Base-by-base conservation (phyloP, 2,329 filamentous ascomycete species). In the Pseudogymnoascus sp. region DNA sequence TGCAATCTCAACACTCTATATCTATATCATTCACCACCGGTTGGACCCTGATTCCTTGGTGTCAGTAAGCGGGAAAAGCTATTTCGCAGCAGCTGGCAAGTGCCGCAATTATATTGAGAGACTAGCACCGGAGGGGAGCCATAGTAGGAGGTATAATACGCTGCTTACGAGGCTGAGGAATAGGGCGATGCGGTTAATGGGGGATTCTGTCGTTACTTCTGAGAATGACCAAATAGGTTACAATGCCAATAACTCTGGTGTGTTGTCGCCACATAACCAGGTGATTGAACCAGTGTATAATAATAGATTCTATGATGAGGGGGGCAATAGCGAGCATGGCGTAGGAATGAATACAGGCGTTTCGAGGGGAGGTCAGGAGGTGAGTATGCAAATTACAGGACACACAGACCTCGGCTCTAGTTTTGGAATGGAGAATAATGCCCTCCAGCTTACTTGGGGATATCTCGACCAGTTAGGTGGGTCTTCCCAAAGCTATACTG, bases 1-100 rank as follows among this genome's bases (percentile, higher is more conserved):
- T 64, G 79, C 80, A 0, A 72, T 83, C 0, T 78, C 78, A 0
- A 78, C 82, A 3, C 70, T 81, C 0, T 83, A 82, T 61, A 76
- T 83, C 2, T 81, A 78, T 72, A 72, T 79, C 47, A 82, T 83
- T 14, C 79, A 81, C 65, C 74, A 68, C 8, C 32, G 39, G n/a
- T 20, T 43, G n/a, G n/a, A 60, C 8, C 59, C 22, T 2, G 18
- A 38, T 16, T 25, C 54, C 8, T 18, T 22, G 30, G 14, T 37
- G 18, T 35, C 28, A 16, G 32, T 9, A 50, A 34, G 35, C 16
- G 22, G 41, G 16, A 22, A 54, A 62, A 59, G 50, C 18, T 35
- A 25, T 32, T 64, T 64, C 39, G 61, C 62, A 22, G 57, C 61
- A 20, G 63, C 61, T 11, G 39, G 58, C 32, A 37, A 35, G 35